Base-by-base conservation (phyloP, 768 basidiomycete species). In the Collybiopsis confluens region DNA sequence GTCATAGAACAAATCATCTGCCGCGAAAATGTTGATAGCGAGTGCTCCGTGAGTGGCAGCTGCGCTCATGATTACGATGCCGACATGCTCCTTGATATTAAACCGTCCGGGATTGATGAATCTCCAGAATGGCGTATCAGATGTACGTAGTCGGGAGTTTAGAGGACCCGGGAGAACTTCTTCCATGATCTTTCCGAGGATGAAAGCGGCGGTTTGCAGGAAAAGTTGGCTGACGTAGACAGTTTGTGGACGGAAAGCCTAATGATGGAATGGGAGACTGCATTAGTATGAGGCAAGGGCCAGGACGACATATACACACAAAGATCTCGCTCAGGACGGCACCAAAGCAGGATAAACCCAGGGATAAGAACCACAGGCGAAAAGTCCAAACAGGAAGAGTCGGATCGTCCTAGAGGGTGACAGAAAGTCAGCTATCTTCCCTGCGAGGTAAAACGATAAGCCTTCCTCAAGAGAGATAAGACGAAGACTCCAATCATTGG, bases 81-180 rank as follows among this genome's bases (percentile, higher is more conserved):
- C 68, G 0, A 73, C 71, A 51, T 77, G 75, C 56, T 77, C 75
- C 48, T 75, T 74, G 62, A 75, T 76, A 56, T 77, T 77, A 65
- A 77, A 77, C 15, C 73, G 73, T 2, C 75, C 74, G 1, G 75
- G 75, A 54, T 77, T 77, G 13, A 77, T 63, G 56, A 68, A 73
- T 16, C 66, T 58, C 68, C 70, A 76, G 24, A 59, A 59, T 15
- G 58, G 51, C 20, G 24, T 59, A 37, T 59, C 49, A 9, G 11
- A 35, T 7, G 58, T 54, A 13, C 21, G 21, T 7, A 58, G 24
- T 5, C 40, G n/a, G n/a, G 54, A 37, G 23, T 56, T 52, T 27
- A 41, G 30, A 4, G 58, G 58, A 23, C 58, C 58, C 26, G 58
- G 58, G 9, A 59, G 20, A 30, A 59, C 11, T 35, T 54, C 52